phyloP scores from a whole-genome alignment of 2,329 filamentous ascomycete species.

The Paracamarosporium sp. region DNA sequence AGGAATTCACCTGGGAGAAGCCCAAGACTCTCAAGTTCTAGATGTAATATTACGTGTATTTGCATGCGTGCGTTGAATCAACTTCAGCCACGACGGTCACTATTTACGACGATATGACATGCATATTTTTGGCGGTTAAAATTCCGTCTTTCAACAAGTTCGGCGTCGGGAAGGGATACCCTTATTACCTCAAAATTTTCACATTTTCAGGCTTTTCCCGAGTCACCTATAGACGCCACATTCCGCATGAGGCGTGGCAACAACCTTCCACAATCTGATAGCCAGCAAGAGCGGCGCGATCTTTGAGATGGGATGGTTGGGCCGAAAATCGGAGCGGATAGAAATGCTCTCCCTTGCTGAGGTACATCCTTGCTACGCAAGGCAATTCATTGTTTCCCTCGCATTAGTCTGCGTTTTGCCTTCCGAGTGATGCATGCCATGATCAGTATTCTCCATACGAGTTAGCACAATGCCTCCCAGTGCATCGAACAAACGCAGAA shows the following conservation, averaged over 20 bases:
- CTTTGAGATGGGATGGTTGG: background rate
- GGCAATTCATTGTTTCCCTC: slow-evolving; percentile 3
- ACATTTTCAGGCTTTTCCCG: slow-evolving; percentile 36
- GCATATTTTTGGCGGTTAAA: slow-evolving; percentile 47
- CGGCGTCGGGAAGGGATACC: slow-evolving; percentile 45
- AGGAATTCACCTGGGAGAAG: slow-evolving; percentile 91
- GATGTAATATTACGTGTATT: slow-evolving; percentile 43
- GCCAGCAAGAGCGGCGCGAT: background rate
- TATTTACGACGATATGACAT: slow-evolving; percentile 43
- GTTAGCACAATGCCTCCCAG: background rate
- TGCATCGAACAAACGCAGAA: background rate
- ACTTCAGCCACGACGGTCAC: slow-evolving; percentile 45
- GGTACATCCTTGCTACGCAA: slow-evolving; percentile 4
- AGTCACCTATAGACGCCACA: slow-evolving; percentile 22
- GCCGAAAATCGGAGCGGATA: background rate
- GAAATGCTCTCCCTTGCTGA: background rate
- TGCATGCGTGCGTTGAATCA: slow-evolving; percentile 49
- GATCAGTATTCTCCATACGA: background rate
- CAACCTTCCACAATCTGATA: slow-evolving; percentile 2
- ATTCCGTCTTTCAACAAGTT: slow-evolving; percentile 50
- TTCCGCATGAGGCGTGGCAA: background rate
- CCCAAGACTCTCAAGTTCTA: slow-evolving; percentile 94
- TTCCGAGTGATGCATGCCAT: background rate
- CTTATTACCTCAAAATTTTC: slow-evolving; percentile 38
- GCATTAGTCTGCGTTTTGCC: background rate